Base-by-base conservation (phyloP, 352 stramenopile genomes). In the Pseudoperonospora humuli region DNA sequence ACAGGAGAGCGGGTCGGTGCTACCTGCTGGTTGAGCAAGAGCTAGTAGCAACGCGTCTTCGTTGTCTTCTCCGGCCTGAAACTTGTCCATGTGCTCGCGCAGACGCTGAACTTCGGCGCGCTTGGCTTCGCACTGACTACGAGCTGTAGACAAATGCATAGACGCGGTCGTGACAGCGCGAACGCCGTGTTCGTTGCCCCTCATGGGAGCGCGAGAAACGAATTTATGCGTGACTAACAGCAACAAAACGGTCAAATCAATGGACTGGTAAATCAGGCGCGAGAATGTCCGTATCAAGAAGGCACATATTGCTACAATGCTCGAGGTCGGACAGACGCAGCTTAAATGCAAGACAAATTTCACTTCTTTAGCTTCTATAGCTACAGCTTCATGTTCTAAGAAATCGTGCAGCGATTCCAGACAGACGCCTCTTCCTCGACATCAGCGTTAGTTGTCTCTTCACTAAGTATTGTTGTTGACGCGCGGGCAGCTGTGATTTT, bases 401-500 rank as follows among this genome's bases (percentile, higher is more conserved):
- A 75, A 54, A 86, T 83, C 18, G 51, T 71, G 48, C 73, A 86
- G 39, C 67, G 71, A 45, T 50, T 70, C 73, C 73, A 86, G 42
- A 45, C 15, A 5, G 61, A 66, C 34, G 35, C 29, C 9, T 60
- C 50, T 13, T 75, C 57, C 8, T 45, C 41, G 1, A 37, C 13
- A 14, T 33, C 38, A 18, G 20, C 18, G 17, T 15, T 39, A 9
- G 24, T 2, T 18, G 23, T 9, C 33, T 42, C 31, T n/a, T 18
- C 40, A 39, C 36, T 48, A 40, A 25, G 27, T 28, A n/a, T n/a
- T n/a, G 19, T 46, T 20, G 21, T 50, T 24, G 29, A 43, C 26
- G 40, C 45, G 7, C 36, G 43, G 20, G 41, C 35, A 32, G 59
- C 51, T 15, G 23, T 43, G 20, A 73, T 50, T 23, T 58, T 53